phyloP scores from a whole-genome alignment of 2,329 filamentous ascomycete species.

The Fusarium sp. region DNA sequence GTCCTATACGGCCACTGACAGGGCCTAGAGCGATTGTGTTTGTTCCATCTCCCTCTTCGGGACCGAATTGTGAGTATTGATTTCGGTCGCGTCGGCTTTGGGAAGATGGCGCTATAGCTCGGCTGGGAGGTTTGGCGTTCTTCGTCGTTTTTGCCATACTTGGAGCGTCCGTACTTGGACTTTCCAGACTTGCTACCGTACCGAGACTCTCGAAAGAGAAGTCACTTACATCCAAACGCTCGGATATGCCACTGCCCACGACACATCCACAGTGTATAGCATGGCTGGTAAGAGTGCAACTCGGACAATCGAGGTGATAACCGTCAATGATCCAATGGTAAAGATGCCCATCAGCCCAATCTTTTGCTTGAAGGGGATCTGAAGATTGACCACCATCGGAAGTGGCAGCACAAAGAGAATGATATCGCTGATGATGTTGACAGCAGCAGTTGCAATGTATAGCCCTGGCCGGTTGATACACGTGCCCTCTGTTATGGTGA shows the following conservation, averaged over 20 bases:
- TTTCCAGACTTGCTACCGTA: constrained; percentile 38
- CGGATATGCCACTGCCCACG: constrained; percentile 45
- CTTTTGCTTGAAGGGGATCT: constrained; percentile 58
- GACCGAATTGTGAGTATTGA: constrained; percentile 37
- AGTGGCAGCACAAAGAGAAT: constrained; percentile 58
- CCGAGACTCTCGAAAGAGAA: constrained; percentile 28
- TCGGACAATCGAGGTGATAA: constrained; percentile 48
- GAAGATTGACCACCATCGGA: constrained; percentile 55
- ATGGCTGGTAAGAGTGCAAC: constrained; percentile 43
- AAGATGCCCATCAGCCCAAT: constrained; percentile 56
- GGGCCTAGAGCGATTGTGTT: constrained; percentile 24
- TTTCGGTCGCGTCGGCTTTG: constrained; percentile 31
- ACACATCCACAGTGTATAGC: constrained; percentile 40
- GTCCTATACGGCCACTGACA: constrained; percentile 15
- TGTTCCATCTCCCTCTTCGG: constrained; percentile 8
- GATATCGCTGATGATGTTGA: constrained; percentile 59
- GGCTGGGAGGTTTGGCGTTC: constrained; percentile 19
- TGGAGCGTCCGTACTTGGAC: constrained; percentile 29
- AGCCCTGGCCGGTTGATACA: constrained; percentile 58
- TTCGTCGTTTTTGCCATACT: constrained; percentile 29
- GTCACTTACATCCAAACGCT: constrained; percentile 45
- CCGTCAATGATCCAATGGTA: constrained; percentile 52
- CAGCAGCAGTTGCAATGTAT: constrained; percentile 58
- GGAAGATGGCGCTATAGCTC: constrained; percentile 12
- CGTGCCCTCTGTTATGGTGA: constrained; percentile 42